Evolutionary conservation across 73 alveolate genomes (phyloP).

Genomic region (Tetrahymena elliotti): DNA sequence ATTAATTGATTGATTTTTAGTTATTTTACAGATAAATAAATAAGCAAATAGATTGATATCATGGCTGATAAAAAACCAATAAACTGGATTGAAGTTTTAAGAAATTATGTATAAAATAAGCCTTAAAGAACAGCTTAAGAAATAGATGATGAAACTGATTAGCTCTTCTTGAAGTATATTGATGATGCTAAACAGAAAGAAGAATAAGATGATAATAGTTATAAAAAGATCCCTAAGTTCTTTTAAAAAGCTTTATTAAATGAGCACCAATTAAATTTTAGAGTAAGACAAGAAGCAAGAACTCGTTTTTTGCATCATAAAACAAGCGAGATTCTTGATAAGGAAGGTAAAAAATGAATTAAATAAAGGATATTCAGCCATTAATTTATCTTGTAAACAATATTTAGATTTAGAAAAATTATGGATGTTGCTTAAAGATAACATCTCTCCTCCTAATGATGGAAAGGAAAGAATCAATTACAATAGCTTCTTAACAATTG

Average conservation of each 20-base stretch:
- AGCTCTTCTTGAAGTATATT: constrained; percentile 62
- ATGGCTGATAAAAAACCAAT: neutral
- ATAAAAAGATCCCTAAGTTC: constrained; percentile 82
- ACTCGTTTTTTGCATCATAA: constrained; percentile 83
- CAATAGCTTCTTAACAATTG: constrained; percentile 60
- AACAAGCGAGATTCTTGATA: constrained; percentile 87
- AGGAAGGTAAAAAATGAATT: constrained; percentile 38
- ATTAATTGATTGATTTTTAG: neutral
- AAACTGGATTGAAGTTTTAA: constrained; percentile 23
- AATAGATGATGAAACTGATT: constrained; percentile 76
- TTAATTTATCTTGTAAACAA: neutral
- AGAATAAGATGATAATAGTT: constrained; percentile 66
- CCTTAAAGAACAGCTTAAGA: constrained; percentile 44
- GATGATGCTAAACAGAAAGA: constrained; percentile 76
- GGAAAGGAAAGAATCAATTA: constrained; percentile 90
- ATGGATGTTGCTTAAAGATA: constrained; percentile 78
- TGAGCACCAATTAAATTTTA: constrained; percentile 72
- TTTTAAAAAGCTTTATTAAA: constrained; percentile 72
- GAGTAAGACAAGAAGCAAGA: constrained; percentile 89
- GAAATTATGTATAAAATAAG: constrained; percentile 30
- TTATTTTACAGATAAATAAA: neutral
- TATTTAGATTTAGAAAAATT: constrained; percentile 66
- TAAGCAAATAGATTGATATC: neutral
- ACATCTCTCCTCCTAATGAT: constrained; percentile 87
- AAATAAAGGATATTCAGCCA: neutral